phyloP scores from a whole-genome alignment of 345 rosid species.

The Brassica carinata region DNA sequence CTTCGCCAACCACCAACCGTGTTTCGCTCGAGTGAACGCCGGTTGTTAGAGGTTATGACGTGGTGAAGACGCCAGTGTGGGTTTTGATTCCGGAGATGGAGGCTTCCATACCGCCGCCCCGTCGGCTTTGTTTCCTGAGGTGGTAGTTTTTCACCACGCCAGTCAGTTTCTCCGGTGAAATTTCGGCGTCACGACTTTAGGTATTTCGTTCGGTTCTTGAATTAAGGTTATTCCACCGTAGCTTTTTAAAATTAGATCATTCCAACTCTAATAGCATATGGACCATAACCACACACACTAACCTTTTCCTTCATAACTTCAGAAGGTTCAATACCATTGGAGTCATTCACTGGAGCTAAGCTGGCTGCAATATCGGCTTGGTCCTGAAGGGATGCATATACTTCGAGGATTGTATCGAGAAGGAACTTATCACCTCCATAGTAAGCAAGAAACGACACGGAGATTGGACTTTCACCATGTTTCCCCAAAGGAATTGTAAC shows the following conservation, averaged over 20 bases:
- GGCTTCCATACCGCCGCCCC: too few species aligned
- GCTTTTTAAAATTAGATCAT: not conserved
- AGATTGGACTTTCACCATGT: conserved; percentile 64
- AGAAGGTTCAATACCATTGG: conserved; percentile 67
- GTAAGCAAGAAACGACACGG: conserved; percentile 74
- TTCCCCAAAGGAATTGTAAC: conserved; percentile 79
- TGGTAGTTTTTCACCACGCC: too few species aligned
- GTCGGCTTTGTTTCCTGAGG: too few species aligned
- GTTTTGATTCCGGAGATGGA: too few species aligned
- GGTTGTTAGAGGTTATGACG: too few species aligned
- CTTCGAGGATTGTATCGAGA: conserved; percentile 80
- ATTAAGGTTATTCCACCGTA: conserved; percentile 25
- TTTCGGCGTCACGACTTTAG: too few species aligned
- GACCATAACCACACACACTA: conserved; percentile 11
- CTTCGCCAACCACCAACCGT: too few species aligned
- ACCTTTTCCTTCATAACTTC: conserved; percentile 93
- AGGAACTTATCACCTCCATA: conserved; percentile 92
- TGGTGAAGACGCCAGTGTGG: too few species aligned
- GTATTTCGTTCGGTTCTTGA: conserved; percentile 32
- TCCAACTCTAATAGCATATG: not conserved
- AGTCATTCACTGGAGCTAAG: conserved; percentile 53
- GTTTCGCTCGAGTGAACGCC: too few species aligned
- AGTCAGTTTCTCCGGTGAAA: too few species aligned
- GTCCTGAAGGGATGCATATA: conserved; percentile 77
- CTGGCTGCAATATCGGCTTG: conserved; percentile 62